These are phyloP conservation scores for Exophiala lecanii-corni DNA, from an alignment of 2,329 filamentous ascomycete species.

Conservation along the genomic window DNA sequence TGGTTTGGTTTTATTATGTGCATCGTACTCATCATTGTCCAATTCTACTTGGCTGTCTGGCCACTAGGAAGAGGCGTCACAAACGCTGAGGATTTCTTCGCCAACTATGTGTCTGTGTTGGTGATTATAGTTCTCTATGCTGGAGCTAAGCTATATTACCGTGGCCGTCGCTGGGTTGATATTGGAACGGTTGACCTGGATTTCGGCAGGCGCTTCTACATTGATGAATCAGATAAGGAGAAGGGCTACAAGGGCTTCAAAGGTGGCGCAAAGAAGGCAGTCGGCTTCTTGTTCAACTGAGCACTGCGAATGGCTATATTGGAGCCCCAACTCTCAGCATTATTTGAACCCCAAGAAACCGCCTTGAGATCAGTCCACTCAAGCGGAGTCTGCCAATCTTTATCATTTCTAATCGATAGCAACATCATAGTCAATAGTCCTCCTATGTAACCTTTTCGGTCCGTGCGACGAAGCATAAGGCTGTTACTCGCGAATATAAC, in stretches of 20 bases:
- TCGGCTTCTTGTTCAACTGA: slow-evolving; percentile 3
- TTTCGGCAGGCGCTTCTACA: slow-evolving; percentile 10
- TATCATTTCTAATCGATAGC: no score
- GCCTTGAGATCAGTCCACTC: no score
- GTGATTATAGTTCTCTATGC: slow-evolving; percentile 41
- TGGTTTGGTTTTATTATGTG: slow-evolving; percentile 44
- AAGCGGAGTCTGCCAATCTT: no score
- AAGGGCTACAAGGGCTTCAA: slow-evolving; percentile 4
- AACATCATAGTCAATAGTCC: no score
- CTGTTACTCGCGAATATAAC: no score
- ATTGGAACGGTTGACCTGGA: slow-evolving; percentile 9
- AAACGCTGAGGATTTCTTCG: slow-evolving; percentile 42
- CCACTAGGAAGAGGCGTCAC: slow-evolving; percentile 34
- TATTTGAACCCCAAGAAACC: no score
- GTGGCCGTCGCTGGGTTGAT: slow-evolving; percentile 26
- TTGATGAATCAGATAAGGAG: slow-evolving; percentile 4
- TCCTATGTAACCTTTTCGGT: no score
- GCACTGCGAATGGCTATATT: no score
- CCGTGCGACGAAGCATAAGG: no score
- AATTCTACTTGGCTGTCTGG: slow-evolving; percentile 47
- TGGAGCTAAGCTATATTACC: slow-evolving; percentile 38
- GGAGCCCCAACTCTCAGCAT: no score
- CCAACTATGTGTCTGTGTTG: slow-evolving; percentile 44
- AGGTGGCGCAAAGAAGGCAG: slow-evolving; percentile 2
- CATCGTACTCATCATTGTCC: slow-evolving; percentile 41